These are phyloP conservation scores for Cinnamomum chago DNA, from an alignment of 164 flowering plant genomes.

Conservation along the genomic window DNA sequence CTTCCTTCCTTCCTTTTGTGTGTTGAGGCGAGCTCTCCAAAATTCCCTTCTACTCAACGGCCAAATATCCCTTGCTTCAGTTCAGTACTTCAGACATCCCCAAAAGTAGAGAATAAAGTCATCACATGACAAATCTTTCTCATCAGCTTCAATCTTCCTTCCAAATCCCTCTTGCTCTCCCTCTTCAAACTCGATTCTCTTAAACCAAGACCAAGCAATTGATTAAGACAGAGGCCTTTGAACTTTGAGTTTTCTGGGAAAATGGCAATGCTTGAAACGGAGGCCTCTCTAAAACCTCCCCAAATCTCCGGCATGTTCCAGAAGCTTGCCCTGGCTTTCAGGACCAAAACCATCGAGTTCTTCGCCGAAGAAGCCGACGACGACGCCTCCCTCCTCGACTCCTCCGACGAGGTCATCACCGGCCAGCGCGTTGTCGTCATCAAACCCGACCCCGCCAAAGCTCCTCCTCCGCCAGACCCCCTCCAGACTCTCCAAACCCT, in stretches of 20 bases:
- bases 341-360: slow-evolving; percentile 83
- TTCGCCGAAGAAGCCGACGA: slow-evolving; percentile 67
- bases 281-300: slow-evolving; percentile 48
- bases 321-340: slow-evolving; percentile 88
- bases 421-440: slow-evolving; percentile 12
- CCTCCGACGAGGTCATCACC: slow-evolving; percentile 52
- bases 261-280: slow-evolving; percentile 36
- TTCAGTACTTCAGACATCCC: not conserved
- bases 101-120: not conserved
- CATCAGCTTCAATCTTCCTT: not conserved
- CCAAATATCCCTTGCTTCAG: slow-evolving; percentile 5
- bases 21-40: no score
- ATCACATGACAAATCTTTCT: not conserved
- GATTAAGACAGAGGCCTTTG: not conserved
- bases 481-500: slow-evolving; percentile 40
- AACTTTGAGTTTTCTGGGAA: not conserved
- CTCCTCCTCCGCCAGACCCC: not conserved
- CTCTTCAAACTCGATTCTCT: not conserved
- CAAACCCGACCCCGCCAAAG: slow-evolving; percentile 9
- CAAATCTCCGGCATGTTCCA: slow-evolving; percentile 83
- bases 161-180: not conserved
- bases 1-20: no score
- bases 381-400: slow-evolving; percentile 46
- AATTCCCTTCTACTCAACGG: not conserved
- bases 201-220: not conserved